Percentiles rank a stretch among this genome's conserved stretches.
Evolutionary conservation across 179 eudicot species (phyloP).

Genomic region (Sideroxylon spinosum): DNA sequence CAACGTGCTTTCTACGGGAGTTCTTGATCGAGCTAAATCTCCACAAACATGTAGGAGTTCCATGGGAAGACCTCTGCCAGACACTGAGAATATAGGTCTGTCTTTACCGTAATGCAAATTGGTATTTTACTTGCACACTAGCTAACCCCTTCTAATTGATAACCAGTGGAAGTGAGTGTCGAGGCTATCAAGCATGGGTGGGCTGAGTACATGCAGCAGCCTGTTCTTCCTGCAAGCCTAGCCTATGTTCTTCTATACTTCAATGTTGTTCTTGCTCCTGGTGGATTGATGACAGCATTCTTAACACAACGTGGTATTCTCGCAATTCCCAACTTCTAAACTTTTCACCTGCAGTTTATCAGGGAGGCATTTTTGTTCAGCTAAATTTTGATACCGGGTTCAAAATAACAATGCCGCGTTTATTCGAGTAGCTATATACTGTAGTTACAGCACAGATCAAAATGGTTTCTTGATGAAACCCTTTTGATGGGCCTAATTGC

Average conservation of each 20-base stretch:
- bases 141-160: conserved; percentile 14
- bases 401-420: no score
- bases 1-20: conserved; percentile 81
- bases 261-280: conserved; percentile 90
- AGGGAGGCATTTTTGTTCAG: background rate
- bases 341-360: conserved; percentile 6
- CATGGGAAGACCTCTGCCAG: conserved; percentile 22
- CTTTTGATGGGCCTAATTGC: background rate
- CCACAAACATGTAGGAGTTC: conserved; percentile 43
- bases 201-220: conserved; percentile 85
- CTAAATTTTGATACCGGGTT: background rate
- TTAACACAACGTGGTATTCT: conserved; percentile 74
- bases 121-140: background rate
- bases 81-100: conserved; percentile 53
- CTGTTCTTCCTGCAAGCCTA: conserved; percentile 95
- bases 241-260: conserved; percentile 87
- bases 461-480: background rate
- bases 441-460: background rate
- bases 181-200: conserved; percentile 81
- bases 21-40: conserved; percentile 75
- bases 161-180: conserved; percentile 53
- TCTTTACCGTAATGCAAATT: background rate
- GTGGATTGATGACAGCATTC: conserved; percentile 95
- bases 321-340: conserved; percentile 6
- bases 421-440: background rate